phyloP scores from a whole-genome alignment of 2,329 filamentous ascomycete genomes.

The Ophiocordyceps robertsii region DNA sequence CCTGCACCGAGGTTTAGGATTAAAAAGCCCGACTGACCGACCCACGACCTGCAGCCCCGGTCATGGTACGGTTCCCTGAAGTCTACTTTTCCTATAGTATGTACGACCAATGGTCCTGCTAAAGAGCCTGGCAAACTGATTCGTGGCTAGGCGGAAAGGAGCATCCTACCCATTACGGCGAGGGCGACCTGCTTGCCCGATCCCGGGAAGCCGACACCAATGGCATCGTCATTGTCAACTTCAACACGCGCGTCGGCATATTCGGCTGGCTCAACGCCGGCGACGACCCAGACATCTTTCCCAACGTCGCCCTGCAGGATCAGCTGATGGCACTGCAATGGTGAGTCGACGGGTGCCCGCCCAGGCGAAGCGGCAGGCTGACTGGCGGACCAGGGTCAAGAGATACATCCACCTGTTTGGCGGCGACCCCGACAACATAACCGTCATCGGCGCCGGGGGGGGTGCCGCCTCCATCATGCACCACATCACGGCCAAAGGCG shows the following conservation, averaged over 20 bases:
- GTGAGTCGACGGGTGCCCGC: constrained; percentile 6
- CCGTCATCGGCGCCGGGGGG: constrained; percentile 29
- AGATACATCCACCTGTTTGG: constrained; percentile 34
- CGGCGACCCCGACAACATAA: constrained; percentile 32
- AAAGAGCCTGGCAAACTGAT: too few relatives aligned
- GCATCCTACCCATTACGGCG: too few relatives aligned
- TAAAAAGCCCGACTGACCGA: not conserved
- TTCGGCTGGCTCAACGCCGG: constrained; percentile 33
- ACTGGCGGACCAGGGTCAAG: constrained; percentile 19
- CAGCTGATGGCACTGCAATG: constrained; percentile 34
- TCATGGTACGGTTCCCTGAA: constrained; percentile 33
- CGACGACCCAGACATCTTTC: constrained; percentile 15
- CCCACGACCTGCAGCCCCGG: constrained; percentile 15
- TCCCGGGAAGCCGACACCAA: too few relatives aligned
- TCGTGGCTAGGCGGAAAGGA: too few relatives aligned
- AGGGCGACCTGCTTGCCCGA: too few relatives aligned
- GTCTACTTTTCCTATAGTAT: too few relatives aligned
- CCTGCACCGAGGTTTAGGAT: not conserved
- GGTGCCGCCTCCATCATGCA: constrained; percentile 35
- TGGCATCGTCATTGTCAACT: constrained; percentile 24
- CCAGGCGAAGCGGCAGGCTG: not conserved
- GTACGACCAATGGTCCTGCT: too few relatives aligned
- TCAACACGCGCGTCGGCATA: constrained; percentile 26
- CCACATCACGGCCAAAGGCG: constrained; percentile 30
- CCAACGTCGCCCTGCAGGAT: constrained; percentile 38